Evolutionary conservation across 768 basidiomycete genomes (phyloP), one percentile per base, ranked within the genome.

Genomic region (Xerocomus brunneocitrinus): DNA sequence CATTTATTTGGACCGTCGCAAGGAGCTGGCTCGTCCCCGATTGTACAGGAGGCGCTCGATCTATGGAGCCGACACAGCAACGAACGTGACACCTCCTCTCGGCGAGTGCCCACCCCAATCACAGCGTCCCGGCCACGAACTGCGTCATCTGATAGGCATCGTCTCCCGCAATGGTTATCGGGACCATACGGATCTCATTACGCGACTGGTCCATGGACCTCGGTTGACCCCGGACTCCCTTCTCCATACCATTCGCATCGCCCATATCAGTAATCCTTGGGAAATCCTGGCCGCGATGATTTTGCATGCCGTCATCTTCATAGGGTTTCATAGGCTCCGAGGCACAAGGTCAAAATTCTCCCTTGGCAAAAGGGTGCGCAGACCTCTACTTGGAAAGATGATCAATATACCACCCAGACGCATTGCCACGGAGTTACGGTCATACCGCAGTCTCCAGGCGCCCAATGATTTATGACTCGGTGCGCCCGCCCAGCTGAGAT

Each of bases 151-250:
- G 19, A 19, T 19, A 5, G 42, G 22, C 28, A 28, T n/a, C 5
- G 12, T 22, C 43, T 19, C 16, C 2, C n/a, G 6, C 16, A 8
- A 19, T 44, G 39, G 14, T 30, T 8, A 44, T 27, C 43, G 42
- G 27, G 27, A 5, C 6, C 46, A 47, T 35, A 24, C 28, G 48
- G 38, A 10, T 40, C n/a, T 28, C 48, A 35, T 19, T 14, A 25
- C 28, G 28, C 16, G 8, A 24, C 34, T 47, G 46, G 46, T 44
- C 34, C 35, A n/a, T 34, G 46, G 49, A 6, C 27, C 22, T 16
- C 36, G 2, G 9, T 24, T 40, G 60, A 59, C 61, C 61, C 61
- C 58, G 35, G 55, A 59, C 61, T 43, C 53, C 47, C 54, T 1
- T n/a, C 4, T 8, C 12, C 5, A 27, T 13, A 22, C 27, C 25